phyloP scores from a whole-genome alignment of 352 stramenopile species.

The Pythium dissimile region DNA sequence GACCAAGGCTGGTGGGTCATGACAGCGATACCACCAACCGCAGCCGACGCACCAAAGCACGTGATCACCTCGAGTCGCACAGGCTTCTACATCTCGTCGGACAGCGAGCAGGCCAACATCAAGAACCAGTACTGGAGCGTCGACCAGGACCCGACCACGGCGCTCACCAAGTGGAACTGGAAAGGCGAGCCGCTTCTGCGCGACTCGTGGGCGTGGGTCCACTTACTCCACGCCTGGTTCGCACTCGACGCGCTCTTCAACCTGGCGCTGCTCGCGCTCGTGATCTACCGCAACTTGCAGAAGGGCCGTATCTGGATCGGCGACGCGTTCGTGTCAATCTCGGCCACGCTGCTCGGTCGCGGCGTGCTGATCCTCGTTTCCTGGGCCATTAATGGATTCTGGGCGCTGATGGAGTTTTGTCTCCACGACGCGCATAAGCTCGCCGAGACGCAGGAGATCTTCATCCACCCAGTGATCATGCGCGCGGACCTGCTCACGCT shows the following conservation, averaged over 20 bases:
- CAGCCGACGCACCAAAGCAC: background rate
- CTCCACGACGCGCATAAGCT: slow-evolving; percentile 16
- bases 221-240: slow-evolving; percentile 43
- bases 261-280: slow-evolving; percentile 12
- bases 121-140: slow-evolving; percentile 11
- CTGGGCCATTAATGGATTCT: slow-evolving; percentile 41
- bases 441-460: background rate
- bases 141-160: background rate
- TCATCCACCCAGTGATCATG: background rate
- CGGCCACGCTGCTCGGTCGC: slow-evolving; percentile 29
- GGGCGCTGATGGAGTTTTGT: slow-evolving; percentile 36
- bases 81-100: slow-evolving; percentile 7
- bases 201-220: slow-evolving; percentile 46
- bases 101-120: slow-evolving; percentile 14
- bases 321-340: slow-evolving; percentile 18
- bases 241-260: slow-evolving; percentile 22
- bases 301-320: slow-evolving; percentile 10
- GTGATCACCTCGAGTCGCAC: slow-evolving; percentile 6
- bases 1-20: slow-evolving; percentile 4
- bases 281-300: slow-evolving; percentile 19
- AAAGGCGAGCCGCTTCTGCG: slow-evolving; percentile 22
- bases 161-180: slow-evolving; percentile 16
- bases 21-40: background rate
- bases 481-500: slow-evolving; percentile 31
- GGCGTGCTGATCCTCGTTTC: slow-evolving; percentile 32